Base-by-base conservation (phyloP, 441 rosid species). In the Corymbia calophylla region DNA sequence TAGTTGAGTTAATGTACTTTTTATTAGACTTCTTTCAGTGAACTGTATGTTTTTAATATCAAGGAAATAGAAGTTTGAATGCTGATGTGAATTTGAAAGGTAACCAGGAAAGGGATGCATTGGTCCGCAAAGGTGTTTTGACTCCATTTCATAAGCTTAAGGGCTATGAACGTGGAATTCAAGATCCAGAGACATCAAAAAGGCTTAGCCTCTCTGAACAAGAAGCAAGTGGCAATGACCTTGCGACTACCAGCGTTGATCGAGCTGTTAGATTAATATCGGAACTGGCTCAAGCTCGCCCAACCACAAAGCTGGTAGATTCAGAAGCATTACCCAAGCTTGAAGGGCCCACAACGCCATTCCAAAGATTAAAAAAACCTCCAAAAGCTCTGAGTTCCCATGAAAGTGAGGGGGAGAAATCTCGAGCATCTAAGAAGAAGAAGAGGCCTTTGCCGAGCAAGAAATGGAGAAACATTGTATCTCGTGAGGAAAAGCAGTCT, bases 61-160 rank as follows among this genome's bases (percentile, higher is more conserved):
- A 31, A 35, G n/a, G 10, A 32, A 86, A 86, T 86, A 85, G 87
- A 58, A 86, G 60, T n/a, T 32, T 58, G 49, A 55, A 86, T n/a
- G 87, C 87, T 55, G 64, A 86, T 17, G 27, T 32, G 47, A 86
- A 32, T 53, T 54, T 86, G 2, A 31, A 86, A 86, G 91, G 53
- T 93, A 92, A 91, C 93, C 93, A 98, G 99, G 98, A 97, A 96
- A 96, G 99, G 95, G 99, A 98, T 95, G 95, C 96, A 90, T 89
- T 98, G 95, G 97, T 98, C 62, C 95, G 99, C 86, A 98, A 97
- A 94, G 99, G 99, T 91, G 93, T 98, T 85, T 95, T 98, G 90
- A 98, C 99, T 92, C 99, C 99, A 81, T 98, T 98, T 92, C 98
- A 97, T 92, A 94, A 94, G 95, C 98, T 98, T 35, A 94, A 96